Conservation (phyloP, 495 filamentous ascomycete species). For the Trichodelitschia bisporula region DNA sequence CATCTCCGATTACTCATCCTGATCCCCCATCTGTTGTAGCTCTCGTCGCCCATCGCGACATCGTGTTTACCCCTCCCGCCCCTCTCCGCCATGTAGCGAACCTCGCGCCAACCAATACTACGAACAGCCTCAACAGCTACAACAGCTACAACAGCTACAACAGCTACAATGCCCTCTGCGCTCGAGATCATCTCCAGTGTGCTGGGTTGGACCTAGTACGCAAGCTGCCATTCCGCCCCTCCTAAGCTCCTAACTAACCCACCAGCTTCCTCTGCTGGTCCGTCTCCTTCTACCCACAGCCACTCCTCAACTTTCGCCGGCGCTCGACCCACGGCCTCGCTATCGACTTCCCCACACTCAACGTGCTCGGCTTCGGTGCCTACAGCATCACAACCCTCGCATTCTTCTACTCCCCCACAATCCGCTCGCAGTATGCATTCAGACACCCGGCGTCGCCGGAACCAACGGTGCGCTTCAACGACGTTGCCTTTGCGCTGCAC, state of each 20-base stretch:
- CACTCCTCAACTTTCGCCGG: conserved; percentile 46
- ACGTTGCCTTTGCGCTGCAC: conserved; percentile 67
- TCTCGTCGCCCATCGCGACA: too few species aligned
- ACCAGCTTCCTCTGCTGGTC: conserved; percentile 24
- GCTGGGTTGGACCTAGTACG: conserved; percentile 5
- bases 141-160: too few species aligned
- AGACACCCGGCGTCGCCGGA: conserved; percentile 44
- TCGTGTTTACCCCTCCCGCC: too few species aligned
- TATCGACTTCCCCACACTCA: conserved; percentile 66
- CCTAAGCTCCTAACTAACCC: neutral
- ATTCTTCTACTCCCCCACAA: conserved; percentile 54
- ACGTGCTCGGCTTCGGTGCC: conserved; percentile 55
- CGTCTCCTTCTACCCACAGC: conserved; percentile 79
- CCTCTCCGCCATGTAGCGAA: too few species aligned
- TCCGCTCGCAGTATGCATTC: conserved; percentile 64
- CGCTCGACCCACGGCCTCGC: conserved; percentile 59
- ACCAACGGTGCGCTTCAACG: conserved; percentile 73
- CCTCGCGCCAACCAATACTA: too few species aligned
- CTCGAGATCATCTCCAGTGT: conserved; percentile 1
- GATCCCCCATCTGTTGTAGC: too few species aligned
- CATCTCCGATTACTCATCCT: too few species aligned
- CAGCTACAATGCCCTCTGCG: too few species aligned
- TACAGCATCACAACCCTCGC: conserved; percentile 49
- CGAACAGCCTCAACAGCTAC: too few species aligned
- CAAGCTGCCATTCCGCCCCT: neutral